Evolutionary conservation across 495 filamentous ascomycete species (phyloP).

Genomic region (Massariosphaeria phaeospora): DNA sequence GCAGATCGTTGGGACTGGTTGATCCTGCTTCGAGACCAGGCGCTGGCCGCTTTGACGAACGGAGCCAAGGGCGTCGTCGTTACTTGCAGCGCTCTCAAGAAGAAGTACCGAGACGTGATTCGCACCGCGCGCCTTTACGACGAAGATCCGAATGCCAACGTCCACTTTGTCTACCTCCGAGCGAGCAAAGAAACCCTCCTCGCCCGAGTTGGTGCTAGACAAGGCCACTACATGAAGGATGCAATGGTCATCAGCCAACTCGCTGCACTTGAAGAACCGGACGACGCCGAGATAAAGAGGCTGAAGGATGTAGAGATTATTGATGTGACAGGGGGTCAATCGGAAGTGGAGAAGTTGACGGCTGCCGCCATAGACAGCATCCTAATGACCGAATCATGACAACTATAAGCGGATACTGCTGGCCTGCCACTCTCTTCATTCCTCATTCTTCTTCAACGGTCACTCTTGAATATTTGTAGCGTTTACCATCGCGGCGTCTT

Average conservation of each 20-base stretch:
- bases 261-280: constrained; percentile 75
- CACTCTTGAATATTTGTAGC: no score
- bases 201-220: constrained; percentile 62
- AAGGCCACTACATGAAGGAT: constrained; percentile 95
- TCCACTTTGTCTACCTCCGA: constrained; percentile 91
- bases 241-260: constrained; percentile 96
- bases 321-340: constrained; percentile 63
- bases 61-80: constrained; percentile 76
- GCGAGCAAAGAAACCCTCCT: constrained; percentile 70
- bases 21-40: constrained; percentile 76
- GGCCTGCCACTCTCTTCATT: no score
- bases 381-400: constrained; percentile 5
- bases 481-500: constrained; percentile 25
- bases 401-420: not conserved
- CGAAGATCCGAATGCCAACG: constrained; percentile 64
- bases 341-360: constrained; percentile 63
- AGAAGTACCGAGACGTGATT: constrained; percentile 96
- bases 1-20: constrained; percentile 99
- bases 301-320: constrained; percentile 69
- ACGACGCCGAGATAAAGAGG: constrained; percentile 56
- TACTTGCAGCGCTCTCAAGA: constrained; percentile 93
- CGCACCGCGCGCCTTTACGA: constrained; percentile 69
- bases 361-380: constrained; percentile 17
- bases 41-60: constrained; percentile 52
- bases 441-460: no score